Conservation (phyloP, 805 yeast genomes). For the Candida coquimbonensis region DNA sequence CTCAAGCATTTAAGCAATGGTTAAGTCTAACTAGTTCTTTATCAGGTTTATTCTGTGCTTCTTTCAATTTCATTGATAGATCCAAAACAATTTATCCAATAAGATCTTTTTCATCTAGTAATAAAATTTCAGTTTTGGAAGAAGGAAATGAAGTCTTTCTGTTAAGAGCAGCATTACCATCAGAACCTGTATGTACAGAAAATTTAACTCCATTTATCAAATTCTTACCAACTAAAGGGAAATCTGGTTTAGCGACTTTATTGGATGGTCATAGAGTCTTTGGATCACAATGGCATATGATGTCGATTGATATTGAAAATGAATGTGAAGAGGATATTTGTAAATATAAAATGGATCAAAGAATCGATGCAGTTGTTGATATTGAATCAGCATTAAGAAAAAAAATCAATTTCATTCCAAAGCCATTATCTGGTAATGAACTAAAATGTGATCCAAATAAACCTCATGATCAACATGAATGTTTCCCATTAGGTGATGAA, state of each 20-base stretch:
- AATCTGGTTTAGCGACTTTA: constrained; percentile 77
- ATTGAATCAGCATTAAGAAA: constrained; percentile 60
- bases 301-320: constrained; percentile 76
- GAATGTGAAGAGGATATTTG: constrained; percentile 41
- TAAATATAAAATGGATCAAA: constrained; percentile 49
- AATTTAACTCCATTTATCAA: constrained; percentile 91
- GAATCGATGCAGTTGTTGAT: constrained; percentile 67
- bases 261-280: constrained; percentile 87
- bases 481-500: constrained; percentile 68
- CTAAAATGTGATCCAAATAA: constrained; percentile 68
- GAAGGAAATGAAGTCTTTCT: constrained; percentile 39
- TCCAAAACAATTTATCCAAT: constrained; percentile 68
- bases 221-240: constrained; percentile 85
- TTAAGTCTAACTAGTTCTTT: constrained; percentile 59
- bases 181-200: constrained; percentile 95
- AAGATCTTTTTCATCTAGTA: constrained; percentile 26
- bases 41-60: constrained; percentile 93
- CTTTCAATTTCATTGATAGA: constrained; percentile 79
- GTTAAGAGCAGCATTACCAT: constrained; percentile 81
- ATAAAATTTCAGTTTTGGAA: constrained; percentile 23
- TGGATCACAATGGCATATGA: constrained; percentile 89
- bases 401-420: constrained; percentile 64
- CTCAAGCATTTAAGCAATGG: constrained; percentile 64
- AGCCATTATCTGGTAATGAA: constrained; percentile 64
- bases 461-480: constrained; percentile 52